phyloP scores from a whole-genome alignment of 2,329 filamentous ascomycete species.

The Remersonia thermophila region DNA sequence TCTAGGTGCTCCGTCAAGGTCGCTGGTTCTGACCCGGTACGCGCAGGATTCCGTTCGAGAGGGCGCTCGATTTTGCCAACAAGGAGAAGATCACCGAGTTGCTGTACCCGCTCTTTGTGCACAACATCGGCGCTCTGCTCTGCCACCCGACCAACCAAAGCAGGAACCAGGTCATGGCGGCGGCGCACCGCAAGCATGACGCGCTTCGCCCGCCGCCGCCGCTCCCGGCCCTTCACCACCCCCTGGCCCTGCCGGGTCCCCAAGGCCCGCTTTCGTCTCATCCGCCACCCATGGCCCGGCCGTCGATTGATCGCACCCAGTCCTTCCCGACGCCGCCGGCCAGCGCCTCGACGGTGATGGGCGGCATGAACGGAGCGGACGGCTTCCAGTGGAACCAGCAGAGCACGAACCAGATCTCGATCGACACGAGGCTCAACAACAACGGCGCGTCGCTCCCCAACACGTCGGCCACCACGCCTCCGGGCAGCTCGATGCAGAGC shows the following conservation, averaged over 20 bases:
- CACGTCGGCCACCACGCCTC: conserved; percentile 83
- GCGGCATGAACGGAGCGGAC: conserved; percentile 58
- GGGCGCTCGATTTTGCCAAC: conserved; percentile 96
- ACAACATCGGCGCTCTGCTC: conserved; percentile 86
- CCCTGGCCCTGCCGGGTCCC: conserved; percentile 46
- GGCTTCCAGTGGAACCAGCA: conserved; percentile 66
- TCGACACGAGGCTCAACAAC: conserved; percentile 69
- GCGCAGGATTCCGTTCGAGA: conserved; percentile 86
- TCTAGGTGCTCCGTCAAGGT: conserved; percentile 8
- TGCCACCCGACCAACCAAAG: conserved; percentile 88
- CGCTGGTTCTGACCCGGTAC: neutral
- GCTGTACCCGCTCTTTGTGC: conserved; percentile 90
- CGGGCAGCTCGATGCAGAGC: conserved; percentile 60
- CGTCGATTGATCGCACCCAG: conserved; percentile 52
- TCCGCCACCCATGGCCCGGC: neutral
- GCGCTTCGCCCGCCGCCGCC: conserved; percentile 57
- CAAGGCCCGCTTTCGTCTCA: conserved; percentile 39
- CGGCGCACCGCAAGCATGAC: conserved; percentile 62
- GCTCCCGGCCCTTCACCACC: conserved; percentile 50
- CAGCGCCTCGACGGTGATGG: conserved; percentile 77
- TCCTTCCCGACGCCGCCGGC: conserved; percentile 91
- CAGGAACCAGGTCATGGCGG: conserved; percentile 75
- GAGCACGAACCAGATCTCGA: conserved; percentile 59
- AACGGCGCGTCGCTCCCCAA: conserved; percentile 77
- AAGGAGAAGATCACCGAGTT: conserved; percentile 98